Evolutionary conservation across 352 stramenopile species (phyloP), one percentile per base, ranked within the genome.

Genomic region (Phytophthora sansomeana): DNA sequence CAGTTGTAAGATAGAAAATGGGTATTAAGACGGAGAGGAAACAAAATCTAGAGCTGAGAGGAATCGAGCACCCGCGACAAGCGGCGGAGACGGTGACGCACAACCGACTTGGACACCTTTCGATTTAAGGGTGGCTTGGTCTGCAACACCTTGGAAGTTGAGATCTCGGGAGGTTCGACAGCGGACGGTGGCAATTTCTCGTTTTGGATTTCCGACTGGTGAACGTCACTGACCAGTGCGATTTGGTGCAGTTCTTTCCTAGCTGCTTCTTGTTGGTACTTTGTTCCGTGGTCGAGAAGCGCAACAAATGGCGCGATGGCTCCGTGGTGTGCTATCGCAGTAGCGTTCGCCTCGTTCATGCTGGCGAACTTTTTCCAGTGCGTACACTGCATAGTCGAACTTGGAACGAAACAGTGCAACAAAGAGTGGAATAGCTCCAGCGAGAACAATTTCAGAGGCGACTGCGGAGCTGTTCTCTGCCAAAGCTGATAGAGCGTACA

Each of bases 1-100:
- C 58, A 65, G 9, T 38, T 65, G 38, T 43, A 43, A 43, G 19
- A n/a, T 24, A 6, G 36, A 58, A 16, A 43, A 1, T 33, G 21
- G n/a, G n/a, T n/a, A n/a, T 7, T 24, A 24, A 24, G 21, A 24
- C 3, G 21, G 21, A 24, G 21, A 24, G 21, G 21, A 24, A 24
- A 3, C 21, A 3, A 35, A n/a, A 0, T 55, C 29, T 6, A 14
- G 9, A 28, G 19, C 28, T 17, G 32, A 46, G 32, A 42, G 21
- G 21, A 24, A 24, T 24, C 21, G 21, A 24, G 21, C 21, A 24
- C 6, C 13, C 46, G 28, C 35, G 35, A 42, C 21, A 24, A 24
- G 21, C 21, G 21, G 35, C 17, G 35, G 36, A 42, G 14, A 19
- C 36, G 36, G 17, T 38, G 33, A 38, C 33, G 33, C 33, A 42